Percentiles rank a stretch among this genome's conserved stretches.
Conservation (phyloP, 2,329 filamentous ascomycete genomes). For the Claviceps cyperi region DNA sequence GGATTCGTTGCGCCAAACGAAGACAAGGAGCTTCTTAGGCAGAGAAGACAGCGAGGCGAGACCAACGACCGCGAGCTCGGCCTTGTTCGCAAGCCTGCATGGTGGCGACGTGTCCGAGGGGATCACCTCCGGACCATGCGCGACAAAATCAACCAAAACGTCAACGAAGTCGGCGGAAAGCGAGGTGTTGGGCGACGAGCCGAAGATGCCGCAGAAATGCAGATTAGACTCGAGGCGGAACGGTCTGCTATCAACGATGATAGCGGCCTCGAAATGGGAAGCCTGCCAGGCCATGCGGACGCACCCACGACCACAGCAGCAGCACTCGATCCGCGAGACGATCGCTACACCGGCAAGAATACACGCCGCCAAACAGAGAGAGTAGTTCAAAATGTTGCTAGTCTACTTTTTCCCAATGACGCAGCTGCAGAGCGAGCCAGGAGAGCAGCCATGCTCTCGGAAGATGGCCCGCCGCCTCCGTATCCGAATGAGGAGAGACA, state of each 20-base stretch:
- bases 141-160: conserved; percentile 39
- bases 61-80: conserved; percentile 46
- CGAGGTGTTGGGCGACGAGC: conserved; percentile 27
- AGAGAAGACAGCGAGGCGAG: conserved; percentile 43
- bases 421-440: conserved; percentile 16
- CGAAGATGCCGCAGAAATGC: conserved; percentile 25
- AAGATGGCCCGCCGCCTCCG: conserved; percentile 30
- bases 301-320: conserved; percentile 2
- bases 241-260: conserved; percentile 15
- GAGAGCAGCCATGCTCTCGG: conserved; percentile 24
- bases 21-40: conserved; percentile 50
- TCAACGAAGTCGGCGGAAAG: conserved; percentile 37
- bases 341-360: conserved; percentile 26
- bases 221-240: conserved; percentile 18
- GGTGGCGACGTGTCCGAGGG: conserved; percentile 46
- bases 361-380: conserved; percentile 31
- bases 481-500: conserved; percentile 18
- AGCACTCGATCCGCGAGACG: background rate
- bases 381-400: conserved; percentile 27
- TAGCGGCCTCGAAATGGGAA: conserved; percentile 26
- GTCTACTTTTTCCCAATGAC: conserved; percentile 34
- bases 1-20: conserved; percentile 56
- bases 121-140: conserved; percentile 30
- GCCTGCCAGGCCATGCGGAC: conserved; percentile 10
- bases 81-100: conserved; percentile 44